phyloP scores from a whole-genome alignment of 2,329 filamentous ascomycete species.

The Fusarium coicis region DNA sequence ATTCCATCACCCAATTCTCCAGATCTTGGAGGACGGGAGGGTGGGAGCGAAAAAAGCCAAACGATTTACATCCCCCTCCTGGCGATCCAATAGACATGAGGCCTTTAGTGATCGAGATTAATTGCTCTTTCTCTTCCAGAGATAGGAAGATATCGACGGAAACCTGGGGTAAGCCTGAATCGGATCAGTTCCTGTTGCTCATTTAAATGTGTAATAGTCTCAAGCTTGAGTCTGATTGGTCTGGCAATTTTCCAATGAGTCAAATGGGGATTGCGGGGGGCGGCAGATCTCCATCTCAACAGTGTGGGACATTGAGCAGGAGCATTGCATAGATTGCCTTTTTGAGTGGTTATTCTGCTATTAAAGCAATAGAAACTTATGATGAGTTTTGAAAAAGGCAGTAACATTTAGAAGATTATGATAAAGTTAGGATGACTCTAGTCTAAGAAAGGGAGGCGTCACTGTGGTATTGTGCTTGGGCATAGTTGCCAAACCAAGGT shows the following conservation, averaged over 20 bases:
- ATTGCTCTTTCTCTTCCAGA: slow-evolving; percentile 22
- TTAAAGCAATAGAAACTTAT: not conserved
- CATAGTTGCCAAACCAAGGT: not conserved
- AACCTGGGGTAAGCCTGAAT: slow-evolving; percentile 41
- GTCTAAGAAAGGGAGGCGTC: not conserved
- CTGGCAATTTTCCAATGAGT: slow-evolving; percentile 5
- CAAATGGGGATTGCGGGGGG: slow-evolving; percentile 40
- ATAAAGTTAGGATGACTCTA: not conserved
- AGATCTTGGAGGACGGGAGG: slow-evolving; percentile 25
- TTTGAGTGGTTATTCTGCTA: no score
- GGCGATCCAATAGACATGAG: slow-evolving; percentile 36
- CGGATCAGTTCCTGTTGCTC: slow-evolving; percentile 38
- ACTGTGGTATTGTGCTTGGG: not conserved
- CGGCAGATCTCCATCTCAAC: slow-evolving; percentile 39
- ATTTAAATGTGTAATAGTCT: slow-evolving; percentile 38
- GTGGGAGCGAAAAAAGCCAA: slow-evolving; percentile 17
- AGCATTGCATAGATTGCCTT: no score
- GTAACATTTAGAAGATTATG: not conserved
- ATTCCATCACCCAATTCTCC: slow-evolving; percentile 40
- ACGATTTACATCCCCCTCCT: slow-evolving; percentile 26
- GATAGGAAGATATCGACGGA: slow-evolving; percentile 41
- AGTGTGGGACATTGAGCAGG: not conserved
- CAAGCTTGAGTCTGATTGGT: slow-evolving; percentile 23
- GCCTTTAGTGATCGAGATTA: slow-evolving; percentile 42
- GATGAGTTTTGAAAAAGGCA: not conserved